A percentile compares a stretch with the other conserved stretches of the same genome.
Evolutionary conservation across 208 protist genomes (phyloP).

Genomic region (Trypanosoma cruzi): DNA sequence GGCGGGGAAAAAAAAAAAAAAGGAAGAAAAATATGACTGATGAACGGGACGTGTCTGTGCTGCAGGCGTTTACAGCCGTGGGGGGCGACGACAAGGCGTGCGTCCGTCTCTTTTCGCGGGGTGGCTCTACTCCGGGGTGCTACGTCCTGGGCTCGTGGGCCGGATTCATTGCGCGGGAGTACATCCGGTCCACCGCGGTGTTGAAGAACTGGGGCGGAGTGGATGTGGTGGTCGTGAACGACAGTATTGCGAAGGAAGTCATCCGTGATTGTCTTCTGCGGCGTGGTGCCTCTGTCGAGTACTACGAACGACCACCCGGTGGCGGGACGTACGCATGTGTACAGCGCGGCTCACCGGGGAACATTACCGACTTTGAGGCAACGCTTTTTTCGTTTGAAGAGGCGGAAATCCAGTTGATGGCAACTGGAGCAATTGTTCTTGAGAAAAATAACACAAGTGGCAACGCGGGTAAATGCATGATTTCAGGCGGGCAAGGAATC

Average conservation of each 20-base stretch:
- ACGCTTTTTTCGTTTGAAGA: slow-evolving; percentile 89
- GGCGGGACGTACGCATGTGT: slow-evolving; percentile 61
- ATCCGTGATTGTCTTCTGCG: slow-evolving; percentile 88
- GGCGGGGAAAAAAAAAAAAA: not conserved
- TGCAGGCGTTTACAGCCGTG: slow-evolving; percentile 62
- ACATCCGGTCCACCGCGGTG: slow-evolving; percentile 86
- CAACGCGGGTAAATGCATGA: not conserved
- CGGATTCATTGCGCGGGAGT: slow-evolving; percentile 68
- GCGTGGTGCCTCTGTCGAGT: slow-evolving; percentile 73
- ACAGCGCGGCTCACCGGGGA: slow-evolving; percentile 87
- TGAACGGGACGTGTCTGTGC: slow-evolving; percentile 61
- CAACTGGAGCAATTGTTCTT: slow-evolving; percentile 70
- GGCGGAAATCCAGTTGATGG: slow-evolving; percentile 82
- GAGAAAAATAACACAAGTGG: slow-evolving; percentile 2
- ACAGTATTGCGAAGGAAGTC: slow-evolving; percentile 79
- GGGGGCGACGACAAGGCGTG: slow-evolving; percentile 68
- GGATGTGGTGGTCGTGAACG: slow-evolving; percentile 80
- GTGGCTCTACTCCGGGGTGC: slow-evolving; percentile 54
- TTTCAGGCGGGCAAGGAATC: slow-evolving; percentile 31
- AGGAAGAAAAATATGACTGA: slow-evolving; percentile 52
- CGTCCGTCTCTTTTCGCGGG: slow-evolving; percentile 77
- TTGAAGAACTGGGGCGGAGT: slow-evolving; percentile 75
- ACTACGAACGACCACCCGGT: slow-evolving; percentile 61
- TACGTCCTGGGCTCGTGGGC: slow-evolving; percentile 87
- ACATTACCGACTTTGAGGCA: slow-evolving; percentile 90